Base-by-base conservation (phyloP, 176 grass and related monocot species). In the Puya raimondii region DNA sequence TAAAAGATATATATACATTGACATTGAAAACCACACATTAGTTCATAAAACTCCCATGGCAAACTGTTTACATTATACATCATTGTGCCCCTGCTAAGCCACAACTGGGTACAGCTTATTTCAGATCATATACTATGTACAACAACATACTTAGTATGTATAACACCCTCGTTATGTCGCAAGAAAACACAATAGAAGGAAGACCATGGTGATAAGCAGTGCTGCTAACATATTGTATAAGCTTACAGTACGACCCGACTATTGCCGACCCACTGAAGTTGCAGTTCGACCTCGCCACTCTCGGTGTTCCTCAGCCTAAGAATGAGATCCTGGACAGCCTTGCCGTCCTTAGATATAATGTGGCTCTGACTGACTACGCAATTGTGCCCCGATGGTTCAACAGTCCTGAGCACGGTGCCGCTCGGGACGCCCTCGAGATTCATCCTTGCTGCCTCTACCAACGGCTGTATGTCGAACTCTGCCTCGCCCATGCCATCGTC, bases 401-500 rank as follows among this genome's bases (percentile, higher is more conserved):
- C 70, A 6, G 82, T 86, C 68, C 75, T 77, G 3, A 91, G 79
- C 0, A 96, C 74, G 0, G 72, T 81, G 58, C 85, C 77, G 26
- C 77, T 76, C 12, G 74, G 64, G 26, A 91, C 61, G 64, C 85
- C 81, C 23, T 85, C 70, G 64, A 86, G 72, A 50, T 91, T 85
- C 70, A 83, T 85, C 63, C 51, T 71, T 0, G 75, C 11, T 10
- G 84, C 87, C 4, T 91, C 85, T 64, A 88, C 42, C 21, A 96
- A 63, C 0, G 80, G 64, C 12, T 78, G 77, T 50, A 96, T 50
- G 61, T 86, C 82, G 5, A 96, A 80, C 71, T 96, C 88, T 2
- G 91, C 91, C 0, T 91, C 79, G 0, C 91, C 91, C 91, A 96
- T 96, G 5, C 1, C 2, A 64, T 96, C 91, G n/a, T 96, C 88